phyloP scores from a whole-genome alignment of 768 basidiomycete genomes.

The Phlegmacium glaucopus region DNA sequence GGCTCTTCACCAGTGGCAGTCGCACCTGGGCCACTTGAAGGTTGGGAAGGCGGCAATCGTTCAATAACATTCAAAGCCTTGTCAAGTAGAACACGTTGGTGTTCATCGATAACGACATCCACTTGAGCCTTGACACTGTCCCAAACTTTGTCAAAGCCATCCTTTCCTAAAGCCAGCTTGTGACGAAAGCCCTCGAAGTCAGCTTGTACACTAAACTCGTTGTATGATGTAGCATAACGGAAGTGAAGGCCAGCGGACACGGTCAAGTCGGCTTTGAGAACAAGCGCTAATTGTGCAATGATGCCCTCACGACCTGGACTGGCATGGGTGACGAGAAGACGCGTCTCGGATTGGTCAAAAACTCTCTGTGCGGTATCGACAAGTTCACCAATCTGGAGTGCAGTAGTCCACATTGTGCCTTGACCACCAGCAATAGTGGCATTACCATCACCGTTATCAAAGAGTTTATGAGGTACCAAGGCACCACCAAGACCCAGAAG shows the following conservation, averaged over 20 bases:
- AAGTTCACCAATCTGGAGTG: conserved; percentile 95
- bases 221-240: conserved; percentile 94
- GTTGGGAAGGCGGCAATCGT: conserved; percentile 61
- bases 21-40: conserved; percentile 43
- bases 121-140: conserved; percentile 91
- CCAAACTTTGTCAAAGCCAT: conserved; percentile 90
- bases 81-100: conserved; percentile 83
- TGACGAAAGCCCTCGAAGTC: conserved; percentile 86
- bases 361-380: conserved; percentile 96
- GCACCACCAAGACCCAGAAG: conserved; percentile 97
- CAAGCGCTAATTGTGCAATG: conserved; percentile 84
- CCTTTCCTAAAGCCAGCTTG: conserved; percentile 77
- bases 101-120: conserved; percentile 85
- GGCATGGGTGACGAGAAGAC: conserved; percentile 89
- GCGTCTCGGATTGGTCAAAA: conserved; percentile 89
- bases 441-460: conserved; percentile 88
- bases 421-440: conserved; percentile 98
- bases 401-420: conserved; percentile 99
- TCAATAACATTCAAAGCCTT: conserved; percentile 86
- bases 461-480: conserved; percentile 91
- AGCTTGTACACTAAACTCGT: conserved; percentile 91
- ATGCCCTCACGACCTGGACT: conserved; percentile 92
- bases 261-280: conserved; percentile 92
- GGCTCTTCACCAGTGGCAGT: conserved; percentile 74
- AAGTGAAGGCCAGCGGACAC: conserved; percentile 95